These are phyloP conservation scores for Prinsepia uniflora DNA, from an alignment of 306 rosid species.

Conservation along the genomic window DNA sequence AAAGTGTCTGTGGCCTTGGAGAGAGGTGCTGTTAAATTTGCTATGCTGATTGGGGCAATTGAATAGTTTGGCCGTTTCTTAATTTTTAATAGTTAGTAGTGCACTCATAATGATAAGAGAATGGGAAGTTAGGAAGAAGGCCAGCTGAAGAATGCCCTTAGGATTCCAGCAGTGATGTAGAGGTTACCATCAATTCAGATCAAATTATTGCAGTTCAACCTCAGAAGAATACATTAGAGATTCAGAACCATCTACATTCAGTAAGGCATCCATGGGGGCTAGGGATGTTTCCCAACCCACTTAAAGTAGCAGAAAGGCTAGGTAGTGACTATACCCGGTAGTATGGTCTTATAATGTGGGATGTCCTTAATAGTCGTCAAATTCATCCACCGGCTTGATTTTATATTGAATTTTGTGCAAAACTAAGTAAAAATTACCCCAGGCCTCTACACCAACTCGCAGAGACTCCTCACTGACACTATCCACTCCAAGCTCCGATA, in stretches of 20 bases:
- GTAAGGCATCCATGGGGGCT: not conserved
- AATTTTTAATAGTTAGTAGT: not conserved
- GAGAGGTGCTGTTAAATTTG: slow-evolving; percentile 2
- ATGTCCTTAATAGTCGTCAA: too few species aligned
- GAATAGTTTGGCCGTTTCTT: not conserved
- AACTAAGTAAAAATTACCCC: too few species aligned
- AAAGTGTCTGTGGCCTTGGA: not conserved
- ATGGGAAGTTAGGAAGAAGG: slow-evolving; percentile 11
- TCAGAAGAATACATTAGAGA: not conserved
- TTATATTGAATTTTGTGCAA: too few species aligned
- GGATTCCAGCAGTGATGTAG: not conserved
- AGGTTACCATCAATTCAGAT: not conserved
- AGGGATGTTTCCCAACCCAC: not conserved
- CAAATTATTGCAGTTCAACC: not conserved
- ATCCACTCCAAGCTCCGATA: too few species aligned
- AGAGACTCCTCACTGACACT: too few species aligned
- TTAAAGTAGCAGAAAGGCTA: slow-evolving; percentile 3
- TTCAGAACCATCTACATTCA: not conserved
- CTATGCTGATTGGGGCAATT: not conserved
- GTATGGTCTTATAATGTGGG: too few species aligned
- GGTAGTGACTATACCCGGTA: not conserved
- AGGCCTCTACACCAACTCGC: too few species aligned
- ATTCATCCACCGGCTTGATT: too few species aligned
- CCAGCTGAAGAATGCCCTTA: not conserved
- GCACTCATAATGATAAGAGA: not conserved